Conservation (phyloP, 1,284 basidiomycete species). For the Heterobasidion occidentale region DNA sequence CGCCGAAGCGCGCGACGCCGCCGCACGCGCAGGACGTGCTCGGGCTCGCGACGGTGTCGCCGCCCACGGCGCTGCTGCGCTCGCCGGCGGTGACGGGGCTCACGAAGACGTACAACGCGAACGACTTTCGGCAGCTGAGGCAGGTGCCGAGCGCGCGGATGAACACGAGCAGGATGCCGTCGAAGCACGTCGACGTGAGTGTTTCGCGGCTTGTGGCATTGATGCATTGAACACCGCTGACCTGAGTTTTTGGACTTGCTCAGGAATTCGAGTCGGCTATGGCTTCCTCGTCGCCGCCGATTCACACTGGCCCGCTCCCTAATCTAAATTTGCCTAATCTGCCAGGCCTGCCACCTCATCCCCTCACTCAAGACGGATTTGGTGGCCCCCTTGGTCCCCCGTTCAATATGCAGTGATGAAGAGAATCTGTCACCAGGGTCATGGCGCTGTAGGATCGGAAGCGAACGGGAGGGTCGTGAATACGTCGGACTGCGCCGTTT, state of each 20-base stretch:
- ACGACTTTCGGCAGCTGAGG: constrained; percentile 70
- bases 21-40: constrained; percentile 36
- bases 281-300: not conserved
- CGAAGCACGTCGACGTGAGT: constrained; percentile 72
- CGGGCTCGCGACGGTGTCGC: constrained; percentile 49
- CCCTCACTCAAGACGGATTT: not conserved
- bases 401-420: not conserved
- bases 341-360: not conserved
- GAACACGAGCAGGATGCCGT: constrained; percentile 76
- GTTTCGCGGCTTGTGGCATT: not conserved
- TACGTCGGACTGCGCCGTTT: too few species aligned
- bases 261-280: constrained; percentile 11
- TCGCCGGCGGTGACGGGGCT: constrained; percentile 70
- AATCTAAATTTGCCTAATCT: not conserved
- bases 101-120: constrained; percentile 70
- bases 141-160: constrained; percentile 57
- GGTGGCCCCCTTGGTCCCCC: not conserved
- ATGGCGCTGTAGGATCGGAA: too few species aligned
- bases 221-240: not conserved
- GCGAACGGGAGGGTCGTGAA: too few species aligned
- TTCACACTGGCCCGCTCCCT: constrained; percentile 1
- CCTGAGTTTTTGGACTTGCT: too few species aligned
- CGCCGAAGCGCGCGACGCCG: constrained; percentile 42
- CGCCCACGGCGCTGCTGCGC: constrained; percentile 60
- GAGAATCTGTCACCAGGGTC: too few species aligned